phyloP scores from a whole-genome alignment of 768 basidiomycete species.

The Boletus bicolor region DNA sequence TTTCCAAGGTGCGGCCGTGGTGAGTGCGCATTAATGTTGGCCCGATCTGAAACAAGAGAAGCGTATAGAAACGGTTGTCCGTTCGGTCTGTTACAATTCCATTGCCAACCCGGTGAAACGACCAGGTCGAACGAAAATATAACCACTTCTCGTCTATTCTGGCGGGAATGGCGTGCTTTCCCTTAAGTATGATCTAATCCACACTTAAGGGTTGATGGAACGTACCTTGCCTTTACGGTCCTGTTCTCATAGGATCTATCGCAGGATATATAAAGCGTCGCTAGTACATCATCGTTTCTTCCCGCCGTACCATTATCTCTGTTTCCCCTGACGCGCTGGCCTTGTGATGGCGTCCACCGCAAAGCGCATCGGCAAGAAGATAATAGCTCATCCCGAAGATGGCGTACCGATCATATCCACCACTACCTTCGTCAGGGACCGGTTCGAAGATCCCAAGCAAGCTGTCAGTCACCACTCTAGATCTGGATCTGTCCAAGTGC shows the following conservation, averaged over 20 bases:
- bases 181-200: neutral
- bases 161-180: slow-evolving; percentile 17
- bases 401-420: slow-evolving; percentile 57
- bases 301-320: neutral
- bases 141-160: neutral
- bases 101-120: too few species aligned
- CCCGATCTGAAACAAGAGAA: neutral
- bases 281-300: too few species aligned
- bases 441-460: slow-evolving; percentile 44
- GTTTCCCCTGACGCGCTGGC: neutral
- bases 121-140: neutral
- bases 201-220: neutral
- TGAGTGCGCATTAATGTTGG: slow-evolving; percentile 1
- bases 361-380: slow-evolving; percentile 52
- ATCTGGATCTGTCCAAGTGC: neutral
- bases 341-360: slow-evolving; percentile 36
- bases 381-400: slow-evolving; percentile 60
- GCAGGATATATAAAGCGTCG: slow-evolving; percentile 1
- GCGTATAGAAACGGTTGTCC: neutral
- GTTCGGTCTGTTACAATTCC: too few species aligned
- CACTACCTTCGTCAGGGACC: slow-evolving; percentile 47
- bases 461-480: slow-evolving; percentile 35
- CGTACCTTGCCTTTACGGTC: neutral
- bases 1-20: neutral
- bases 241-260: neutral